Evolutionary conservation across 2,329 filamentous ascomycete species (phyloP).

Genomic region (Phaeophleospora eucalypticola): DNA sequence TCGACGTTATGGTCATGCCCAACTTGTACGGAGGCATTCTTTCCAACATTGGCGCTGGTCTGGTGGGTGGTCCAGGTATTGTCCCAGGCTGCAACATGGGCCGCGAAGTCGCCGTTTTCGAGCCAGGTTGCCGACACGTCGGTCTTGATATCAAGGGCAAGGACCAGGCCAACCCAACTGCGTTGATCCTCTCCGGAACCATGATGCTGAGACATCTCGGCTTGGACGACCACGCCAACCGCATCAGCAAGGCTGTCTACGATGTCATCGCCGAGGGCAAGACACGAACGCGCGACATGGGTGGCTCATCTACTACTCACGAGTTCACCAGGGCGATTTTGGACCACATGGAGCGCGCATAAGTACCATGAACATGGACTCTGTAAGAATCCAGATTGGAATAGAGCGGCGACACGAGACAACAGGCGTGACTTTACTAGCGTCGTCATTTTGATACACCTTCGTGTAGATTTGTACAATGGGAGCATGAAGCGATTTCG

Average conservation of each 20-base stretch:
- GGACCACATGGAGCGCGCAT: slow-evolving; percentile 79
- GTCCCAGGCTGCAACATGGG: slow-evolving; percentile 99
- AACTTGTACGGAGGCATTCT: slow-evolving; percentile 98
- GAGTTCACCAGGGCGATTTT: slow-evolving; percentile 94
- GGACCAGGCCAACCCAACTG: slow-evolving; percentile 97
- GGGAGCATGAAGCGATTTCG: neutral
- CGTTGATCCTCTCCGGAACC: slow-evolving; percentile 87
- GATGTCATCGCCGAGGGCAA: slow-evolving; percentile 84
- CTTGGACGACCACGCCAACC: slow-evolving; percentile 96
- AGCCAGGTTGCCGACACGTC: slow-evolving; percentile 98
- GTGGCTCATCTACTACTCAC: slow-evolving; percentile 81
- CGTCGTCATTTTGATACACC: slow-evolving; percentile 2
- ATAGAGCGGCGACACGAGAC: too few relatives aligned
- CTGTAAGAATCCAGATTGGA: too few relatives aligned
- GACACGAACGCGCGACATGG: slow-evolving; percentile 91
- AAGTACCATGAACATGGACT: too few relatives aligned
- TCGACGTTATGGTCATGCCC: slow-evolving; percentile 99
- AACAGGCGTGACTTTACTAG: too few relatives aligned
- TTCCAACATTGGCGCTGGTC: slow-evolving; percentile 96
- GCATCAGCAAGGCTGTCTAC: slow-evolving; percentile 85
- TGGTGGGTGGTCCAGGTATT: slow-evolving; percentile 93
- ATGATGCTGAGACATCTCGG: slow-evolving; percentile 98
- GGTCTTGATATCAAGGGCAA: slow-evolving; percentile 99
- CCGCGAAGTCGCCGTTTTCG: slow-evolving; percentile 94
- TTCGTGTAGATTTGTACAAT: slow-evolving; percentile 8